These are phyloP conservation scores for Clavispora carvajalis DNA, from an alignment of 805 yeast species.

Conservation along the genomic window DNA sequence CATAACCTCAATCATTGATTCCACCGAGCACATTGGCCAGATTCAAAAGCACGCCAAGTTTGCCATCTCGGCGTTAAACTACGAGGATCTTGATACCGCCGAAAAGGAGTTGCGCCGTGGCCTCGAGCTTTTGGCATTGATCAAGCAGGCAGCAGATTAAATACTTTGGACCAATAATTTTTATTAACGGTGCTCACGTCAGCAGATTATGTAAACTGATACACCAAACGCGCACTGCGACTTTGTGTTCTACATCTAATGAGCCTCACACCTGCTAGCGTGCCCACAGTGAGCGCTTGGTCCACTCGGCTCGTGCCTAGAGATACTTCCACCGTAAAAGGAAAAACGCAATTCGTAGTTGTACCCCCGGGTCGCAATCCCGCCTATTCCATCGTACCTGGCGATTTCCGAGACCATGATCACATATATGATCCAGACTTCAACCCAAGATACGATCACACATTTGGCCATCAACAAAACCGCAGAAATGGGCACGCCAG, in stretches of 20 bases:
- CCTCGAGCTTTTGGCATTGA: conserved; percentile 34
- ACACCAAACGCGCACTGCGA: neutral
- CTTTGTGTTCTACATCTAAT: neutral
- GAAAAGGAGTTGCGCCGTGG: conserved; percentile 55
- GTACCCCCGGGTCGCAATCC: neutral
- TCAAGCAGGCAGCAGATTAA: neutral
- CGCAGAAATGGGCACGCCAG: neutral
- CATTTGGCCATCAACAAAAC: neutral
- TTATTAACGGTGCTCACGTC: conserved; percentile 15
- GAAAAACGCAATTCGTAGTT: neutral
- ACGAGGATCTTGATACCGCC: conserved; percentile 70
- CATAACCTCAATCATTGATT: conserved; percentile 46
- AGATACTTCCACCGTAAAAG: neutral
- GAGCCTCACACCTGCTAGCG: neutral
- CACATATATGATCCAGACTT: too few species aligned
- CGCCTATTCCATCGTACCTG: neutral
- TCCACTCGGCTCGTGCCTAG: neutral
- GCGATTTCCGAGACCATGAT: neutral
- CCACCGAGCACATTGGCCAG: conserved; percentile 50
- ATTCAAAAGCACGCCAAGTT: conserved; percentile 69
- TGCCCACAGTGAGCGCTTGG: neutral
- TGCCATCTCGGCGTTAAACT: conserved; percentile 74
- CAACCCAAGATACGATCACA: neutral
- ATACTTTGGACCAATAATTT: too few species aligned
- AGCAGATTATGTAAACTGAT: neutral